A percentile compares a stretch with the other conserved stretches of the same genome.
Evolutionary conservation across 805 yeast species (phyloP).

Genomic region (Ogataea paradorogensis): DNA sequence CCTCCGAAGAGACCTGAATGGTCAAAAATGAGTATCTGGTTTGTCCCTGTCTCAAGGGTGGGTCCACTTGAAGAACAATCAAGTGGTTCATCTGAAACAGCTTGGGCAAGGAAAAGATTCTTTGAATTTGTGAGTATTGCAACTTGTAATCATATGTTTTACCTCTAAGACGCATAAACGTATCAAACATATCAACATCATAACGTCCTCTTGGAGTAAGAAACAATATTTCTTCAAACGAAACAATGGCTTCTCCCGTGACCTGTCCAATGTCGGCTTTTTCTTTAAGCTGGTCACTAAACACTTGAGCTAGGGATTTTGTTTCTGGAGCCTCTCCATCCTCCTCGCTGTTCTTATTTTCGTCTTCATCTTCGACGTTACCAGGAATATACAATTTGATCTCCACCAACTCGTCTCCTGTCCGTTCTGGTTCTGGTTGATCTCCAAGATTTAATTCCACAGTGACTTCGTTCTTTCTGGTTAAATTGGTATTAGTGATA

Average conservation of each 20-base stretch:
- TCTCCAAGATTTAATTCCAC: constrained; percentile 65
- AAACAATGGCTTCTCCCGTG: constrained; percentile 91
- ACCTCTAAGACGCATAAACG: constrained; percentile 87
- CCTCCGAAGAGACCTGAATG: constrained; percentile 84
- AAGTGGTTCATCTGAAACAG: constrained; percentile 91
- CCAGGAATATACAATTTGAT: constrained; percentile 93
- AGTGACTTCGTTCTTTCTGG: constrained; percentile 92
- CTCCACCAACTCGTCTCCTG: constrained; percentile 96
- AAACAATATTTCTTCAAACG: constrained; percentile 86
- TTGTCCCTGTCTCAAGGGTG: constrained; percentile 97
- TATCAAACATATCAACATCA: constrained; percentile 90
- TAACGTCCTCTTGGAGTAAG: constrained; percentile 98
- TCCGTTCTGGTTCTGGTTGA: constrained; percentile 50
- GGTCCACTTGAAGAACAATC: constrained; percentile 87
- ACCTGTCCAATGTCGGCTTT: constrained; percentile 93
- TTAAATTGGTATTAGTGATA: constrained; percentile 80
- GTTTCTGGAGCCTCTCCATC: constrained; percentile 39
- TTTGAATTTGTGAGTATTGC: constrained; percentile 83
- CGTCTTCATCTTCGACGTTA: constrained; percentile 48
- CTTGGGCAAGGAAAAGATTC: constrained; percentile 88
- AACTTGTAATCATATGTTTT: constrained; percentile 96
- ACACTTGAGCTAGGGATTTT: constrained; percentile 73
- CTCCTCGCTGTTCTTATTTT: constrained; percentile 36
- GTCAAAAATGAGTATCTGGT: constrained; percentile 92
- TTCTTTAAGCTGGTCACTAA: constrained; percentile 88